A percentile compares a stretch with the other conserved stretches of the same genome.
phyloP scores from a whole-genome alignment of 1,284 basidiomycete species.

The Ganoderma multipileum region DNA sequence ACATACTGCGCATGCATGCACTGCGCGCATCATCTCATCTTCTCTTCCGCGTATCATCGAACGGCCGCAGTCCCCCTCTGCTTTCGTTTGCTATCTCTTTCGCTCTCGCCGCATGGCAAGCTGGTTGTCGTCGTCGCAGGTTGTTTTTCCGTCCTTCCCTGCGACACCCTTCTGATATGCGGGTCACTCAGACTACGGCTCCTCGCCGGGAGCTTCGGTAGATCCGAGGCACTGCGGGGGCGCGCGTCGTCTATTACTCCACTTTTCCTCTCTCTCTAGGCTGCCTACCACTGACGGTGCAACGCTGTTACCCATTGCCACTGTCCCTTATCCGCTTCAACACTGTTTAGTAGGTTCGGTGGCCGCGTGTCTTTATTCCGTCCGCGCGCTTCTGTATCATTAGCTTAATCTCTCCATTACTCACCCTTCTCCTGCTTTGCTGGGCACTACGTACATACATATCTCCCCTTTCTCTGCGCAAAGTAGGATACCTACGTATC shows the following conservation, averaged over 20 bases:
- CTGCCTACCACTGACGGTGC: neutral
- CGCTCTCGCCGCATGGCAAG: constrained; percentile 5
- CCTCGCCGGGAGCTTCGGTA: constrained; percentile 16
- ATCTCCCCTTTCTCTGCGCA: neutral
- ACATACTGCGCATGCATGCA: neutral
- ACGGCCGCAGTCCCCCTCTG: neutral
- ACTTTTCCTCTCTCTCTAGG: neutral
- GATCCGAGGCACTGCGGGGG: constrained; percentile 21
- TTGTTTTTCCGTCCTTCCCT: neutral
- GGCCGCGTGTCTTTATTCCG: neutral
- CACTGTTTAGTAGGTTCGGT: neutral
- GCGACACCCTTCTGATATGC: constrained; percentile 22
- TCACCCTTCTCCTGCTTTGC: neutral
- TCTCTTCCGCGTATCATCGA: neutral
- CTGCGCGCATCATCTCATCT: neutral
- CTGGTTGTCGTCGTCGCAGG: constrained; percentile 9
- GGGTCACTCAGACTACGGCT: constrained; percentile 20
- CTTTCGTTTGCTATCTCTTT: constrained; percentile 12
- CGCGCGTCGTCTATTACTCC: constrained; percentile 3
- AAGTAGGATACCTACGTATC: neutral
- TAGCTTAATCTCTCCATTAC: neutral
- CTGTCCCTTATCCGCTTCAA: constrained; percentile 4
- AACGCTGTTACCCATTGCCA: neutral
- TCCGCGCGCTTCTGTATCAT: constrained; percentile 5
- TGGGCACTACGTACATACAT: neutral